Evolutionary conservation across 148 eudicot genomes (phyloP).

Genomic region (Euryodendron excelsum): DNA sequence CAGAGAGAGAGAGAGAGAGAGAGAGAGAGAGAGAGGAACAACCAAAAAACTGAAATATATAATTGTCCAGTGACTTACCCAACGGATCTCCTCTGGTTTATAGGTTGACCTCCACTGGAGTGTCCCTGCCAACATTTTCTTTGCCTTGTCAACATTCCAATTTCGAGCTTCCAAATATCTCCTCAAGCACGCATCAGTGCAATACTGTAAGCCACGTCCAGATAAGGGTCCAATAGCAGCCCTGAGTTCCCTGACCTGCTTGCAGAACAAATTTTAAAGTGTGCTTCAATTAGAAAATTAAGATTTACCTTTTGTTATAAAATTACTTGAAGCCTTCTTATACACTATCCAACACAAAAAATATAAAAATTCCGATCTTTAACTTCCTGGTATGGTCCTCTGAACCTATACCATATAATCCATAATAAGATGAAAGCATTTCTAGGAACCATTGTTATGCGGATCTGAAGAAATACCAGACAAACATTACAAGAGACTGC

Average conservation of each 20-base stretch:
- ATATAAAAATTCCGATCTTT: not conserved
- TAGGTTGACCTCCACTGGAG: constrained; percentile 73
- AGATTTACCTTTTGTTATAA: not conserved
- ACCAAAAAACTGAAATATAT: too few relatives aligned
- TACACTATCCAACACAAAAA: not conserved
- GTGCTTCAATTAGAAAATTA: not conserved
- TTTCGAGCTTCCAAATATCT: constrained; percentile 84
- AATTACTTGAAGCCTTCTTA: not conserved
- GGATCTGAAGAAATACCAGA: not conserved
- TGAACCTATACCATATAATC: not conserved
- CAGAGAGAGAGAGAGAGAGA: too few relatives aligned
- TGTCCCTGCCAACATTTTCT: constrained; percentile 84
- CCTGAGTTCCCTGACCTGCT: constrained; percentile 62
- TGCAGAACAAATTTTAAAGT: constrained; percentile 5
- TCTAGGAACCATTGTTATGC: not conserved
- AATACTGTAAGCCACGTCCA: constrained; percentile 53
- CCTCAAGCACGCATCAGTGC: constrained; percentile 74
- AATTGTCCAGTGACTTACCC: constrained; percentile 50
- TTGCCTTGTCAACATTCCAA: constrained; percentile 84
- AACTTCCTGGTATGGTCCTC: not conserved
- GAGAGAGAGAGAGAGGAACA: too few relatives aligned
- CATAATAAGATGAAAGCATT: not conserved
- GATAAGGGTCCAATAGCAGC: constrained; percentile 63
- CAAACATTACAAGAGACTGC: not conserved
- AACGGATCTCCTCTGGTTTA: constrained; percentile 93